These are phyloP conservation scores for Alternaria brassicae DNA, from an alignment of 2,329 filamentous ascomycete genomes.

Conservation along the genomic window DNA sequence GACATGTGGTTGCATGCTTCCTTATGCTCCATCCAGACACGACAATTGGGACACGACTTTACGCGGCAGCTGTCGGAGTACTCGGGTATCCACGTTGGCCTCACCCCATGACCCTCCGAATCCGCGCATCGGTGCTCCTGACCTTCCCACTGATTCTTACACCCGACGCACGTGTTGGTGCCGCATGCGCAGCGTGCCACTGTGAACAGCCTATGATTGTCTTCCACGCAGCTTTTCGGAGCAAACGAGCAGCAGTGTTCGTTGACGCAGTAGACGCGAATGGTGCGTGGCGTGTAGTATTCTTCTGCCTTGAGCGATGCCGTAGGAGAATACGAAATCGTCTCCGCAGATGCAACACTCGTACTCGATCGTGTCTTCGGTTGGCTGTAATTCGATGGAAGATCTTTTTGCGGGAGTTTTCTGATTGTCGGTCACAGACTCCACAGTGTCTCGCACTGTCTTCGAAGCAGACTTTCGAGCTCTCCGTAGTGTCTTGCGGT, in stretches of 20 bases:
- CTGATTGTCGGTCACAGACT: neutral
- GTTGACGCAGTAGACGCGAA: slow-evolving; percentile 6
- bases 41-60: slow-evolving; percentile 22
- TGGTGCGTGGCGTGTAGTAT: neutral
- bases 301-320: neutral
- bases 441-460: neutral
- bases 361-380: slow-evolving; percentile 1
- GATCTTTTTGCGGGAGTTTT: neutral
- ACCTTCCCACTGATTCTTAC: slow-evolving; percentile 8
- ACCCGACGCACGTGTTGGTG: slow-evolving; percentile 8
- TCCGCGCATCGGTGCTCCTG: slow-evolving; percentile 1
- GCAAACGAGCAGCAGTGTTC: slow-evolving; percentile 2
- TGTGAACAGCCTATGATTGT: neutral
- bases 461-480: neutral
- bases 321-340: neutral
- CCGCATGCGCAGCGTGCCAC: slow-evolving; percentile 4
- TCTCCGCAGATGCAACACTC: slow-evolving; percentile 7
- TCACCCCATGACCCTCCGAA: neutral
- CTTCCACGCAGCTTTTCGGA: neutral
- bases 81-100: slow-evolving; percentile 17
- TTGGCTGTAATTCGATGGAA: neutral
- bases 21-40: slow-evolving; percentile 18
- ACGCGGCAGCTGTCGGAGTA: slow-evolving; percentile 17
- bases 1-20: slow-evolving; percentile 26
- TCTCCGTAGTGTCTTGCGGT: neutral